Conservation (phyloP, 2,329 filamentous ascomycete genomes). For the Neopestalotiopsis clavispora region DNA sequence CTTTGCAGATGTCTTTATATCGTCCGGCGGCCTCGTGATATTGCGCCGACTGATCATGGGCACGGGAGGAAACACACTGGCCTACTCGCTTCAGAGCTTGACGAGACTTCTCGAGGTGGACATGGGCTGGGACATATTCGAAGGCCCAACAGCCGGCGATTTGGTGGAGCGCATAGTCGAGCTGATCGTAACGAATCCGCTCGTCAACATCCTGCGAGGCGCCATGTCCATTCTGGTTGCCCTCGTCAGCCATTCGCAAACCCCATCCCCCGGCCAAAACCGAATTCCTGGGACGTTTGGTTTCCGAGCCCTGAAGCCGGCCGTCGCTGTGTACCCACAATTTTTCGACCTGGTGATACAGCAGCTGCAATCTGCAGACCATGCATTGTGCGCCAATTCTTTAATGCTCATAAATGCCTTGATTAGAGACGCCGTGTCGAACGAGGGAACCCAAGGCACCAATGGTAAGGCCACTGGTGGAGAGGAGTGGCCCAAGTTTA, state of each 20-base stretch:
- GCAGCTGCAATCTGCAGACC: constrained; percentile 90
- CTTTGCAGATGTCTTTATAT: constrained; percentile 96
- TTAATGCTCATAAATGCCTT: constrained; percentile 94
- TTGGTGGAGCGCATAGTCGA: constrained; percentile 82
- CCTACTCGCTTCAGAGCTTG: constrained; percentile 91
- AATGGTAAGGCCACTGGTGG: constrained; percentile 36
- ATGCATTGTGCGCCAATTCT: constrained; percentile 93
- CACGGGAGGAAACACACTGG: constrained; percentile 89
- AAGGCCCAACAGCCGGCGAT: constrained; percentile 65
- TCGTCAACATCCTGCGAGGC: constrained; percentile 96
- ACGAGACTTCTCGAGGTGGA: constrained; percentile 90
- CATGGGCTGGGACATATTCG: constrained; percentile 94
- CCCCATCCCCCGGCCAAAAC: constrained; percentile 43
- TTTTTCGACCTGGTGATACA: constrained; percentile 95
- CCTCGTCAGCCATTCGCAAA: constrained; percentile 85
- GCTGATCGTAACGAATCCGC: constrained; percentile 89
- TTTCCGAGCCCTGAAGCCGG: constrained; percentile 89
- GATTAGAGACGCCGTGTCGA: constrained; percentile 87
- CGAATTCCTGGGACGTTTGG: constrained; percentile 71
- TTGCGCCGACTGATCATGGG: constrained; percentile 83
- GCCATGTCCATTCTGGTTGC: constrained; percentile 97
- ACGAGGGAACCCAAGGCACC: constrained; percentile 50
- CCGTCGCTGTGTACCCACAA: constrained; percentile 87
- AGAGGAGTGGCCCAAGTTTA: constrained; percentile 93
- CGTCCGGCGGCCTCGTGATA: constrained; percentile 81